Conservation (phyloP, 1,139 yeast genomes). For the Ashbya aceris region DNA sequence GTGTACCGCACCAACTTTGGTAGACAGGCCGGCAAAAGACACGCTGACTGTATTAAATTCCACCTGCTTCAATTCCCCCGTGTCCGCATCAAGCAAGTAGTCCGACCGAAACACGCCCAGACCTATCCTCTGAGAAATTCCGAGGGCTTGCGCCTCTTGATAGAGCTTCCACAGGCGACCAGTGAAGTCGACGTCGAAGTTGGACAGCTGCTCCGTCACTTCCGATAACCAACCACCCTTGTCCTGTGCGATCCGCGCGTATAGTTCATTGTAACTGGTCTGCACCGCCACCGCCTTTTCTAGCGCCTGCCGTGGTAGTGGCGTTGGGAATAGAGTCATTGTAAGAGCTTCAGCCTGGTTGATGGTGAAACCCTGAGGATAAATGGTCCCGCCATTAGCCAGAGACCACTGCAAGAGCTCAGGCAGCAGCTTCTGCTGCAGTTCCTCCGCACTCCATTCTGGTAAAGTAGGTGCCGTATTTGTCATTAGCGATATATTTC, state of each 20-base stretch:
- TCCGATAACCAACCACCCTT: slow-evolving; percentile 50
- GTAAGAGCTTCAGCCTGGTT: slow-evolving; percentile 60
- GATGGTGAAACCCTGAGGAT: slow-evolving; percentile 47
- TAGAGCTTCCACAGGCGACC: slow-evolving; percentile 64
- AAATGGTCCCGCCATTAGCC: slow-evolving; percentile 70
- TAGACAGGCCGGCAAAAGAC: slow-evolving; percentile 84
- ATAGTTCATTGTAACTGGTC: slow-evolving; percentile 58
- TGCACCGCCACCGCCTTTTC: slow-evolving; percentile 63
- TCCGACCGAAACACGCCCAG: slow-evolving; percentile 88
- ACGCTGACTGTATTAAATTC: slow-evolving; percentile 95
- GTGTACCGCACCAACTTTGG: slow-evolving; percentile 73
- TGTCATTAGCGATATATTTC: background rate
- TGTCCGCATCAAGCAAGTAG: slow-evolving; percentile 59
- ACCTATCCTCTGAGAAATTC: slow-evolving; percentile 59
- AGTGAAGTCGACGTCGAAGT: slow-evolving; percentile 67
- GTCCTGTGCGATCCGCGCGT: slow-evolving; percentile 51
- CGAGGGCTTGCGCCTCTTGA: slow-evolving; percentile 37
- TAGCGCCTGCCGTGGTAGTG: slow-evolving; percentile 63
- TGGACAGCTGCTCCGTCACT: slow-evolving; percentile 46
- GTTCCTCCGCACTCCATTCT: slow-evolving; percentile 9
- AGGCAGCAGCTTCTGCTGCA: slow-evolving; percentile 29
- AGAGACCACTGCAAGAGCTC: slow-evolving; percentile 67
- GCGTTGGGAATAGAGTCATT: slow-evolving; percentile 82
- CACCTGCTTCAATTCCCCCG: slow-evolving; percentile 65
- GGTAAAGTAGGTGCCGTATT: slow-evolving; percentile 10